Conservation (phyloP, 2,329 filamentous ascomycete species). For the Exophiala sp. region DNA sequence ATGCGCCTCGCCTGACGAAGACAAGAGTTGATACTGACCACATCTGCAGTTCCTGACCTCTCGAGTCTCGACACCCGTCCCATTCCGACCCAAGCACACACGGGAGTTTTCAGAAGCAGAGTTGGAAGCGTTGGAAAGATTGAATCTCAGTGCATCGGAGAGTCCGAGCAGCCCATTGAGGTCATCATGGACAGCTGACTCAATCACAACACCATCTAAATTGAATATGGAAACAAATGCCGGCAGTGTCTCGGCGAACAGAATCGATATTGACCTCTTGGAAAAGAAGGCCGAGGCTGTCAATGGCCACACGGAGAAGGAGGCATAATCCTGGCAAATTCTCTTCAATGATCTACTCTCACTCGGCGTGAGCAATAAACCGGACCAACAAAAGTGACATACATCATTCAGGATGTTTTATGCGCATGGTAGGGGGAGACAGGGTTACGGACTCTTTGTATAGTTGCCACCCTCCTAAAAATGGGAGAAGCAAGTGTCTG, state of each 20-base stretch:
- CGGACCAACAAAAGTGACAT: background rate
- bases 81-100: conserved; percentile 54
- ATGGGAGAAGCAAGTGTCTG: too few species aligned
- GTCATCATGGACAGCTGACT: conserved; percentile 24
- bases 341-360: background rate
- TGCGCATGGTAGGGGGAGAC: background rate
- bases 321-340: background rate
- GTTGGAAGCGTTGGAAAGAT: conserved; percentile 40
- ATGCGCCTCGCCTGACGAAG: conserved; percentile 41
- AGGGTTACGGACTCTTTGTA: background rate
- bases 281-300: conserved; percentile 34
- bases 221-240: conserved; percentile 29
- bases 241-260: conserved; percentile 20
- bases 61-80: conserved; percentile 61
- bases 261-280: conserved; percentile 36
- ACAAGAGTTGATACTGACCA: conserved; percentile 10
- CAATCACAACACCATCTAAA: conserved; percentile 24
- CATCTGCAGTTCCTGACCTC: conserved; percentile 62
- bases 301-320: conserved; percentile 15
- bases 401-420: background rate
- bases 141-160: conserved; percentile 29
- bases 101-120: conserved; percentile 46
- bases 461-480: background rate
- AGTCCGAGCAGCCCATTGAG: conserved; percentile 21
- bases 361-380: background rate